A percentile compares a stretch with the other conserved stretches of the same genome.
These are phyloP conservation scores for Beauveria asiatica DNA, from an alignment of 2,329 filamentous ascomycete genomes.

Conservation along the genomic window DNA sequence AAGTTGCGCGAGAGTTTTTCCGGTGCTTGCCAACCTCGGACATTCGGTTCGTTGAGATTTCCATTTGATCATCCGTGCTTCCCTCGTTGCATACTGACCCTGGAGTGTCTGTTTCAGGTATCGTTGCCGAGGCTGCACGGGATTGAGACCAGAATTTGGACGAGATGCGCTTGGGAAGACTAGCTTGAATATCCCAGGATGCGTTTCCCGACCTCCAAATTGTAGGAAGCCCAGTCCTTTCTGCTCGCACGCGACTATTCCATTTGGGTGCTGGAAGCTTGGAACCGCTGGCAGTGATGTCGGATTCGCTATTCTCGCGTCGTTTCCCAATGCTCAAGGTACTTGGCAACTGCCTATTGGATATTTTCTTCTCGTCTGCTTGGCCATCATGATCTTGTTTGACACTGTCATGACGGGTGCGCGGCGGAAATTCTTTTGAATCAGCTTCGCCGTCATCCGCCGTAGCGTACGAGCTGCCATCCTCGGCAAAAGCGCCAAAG, in stretches of 20 bases:
- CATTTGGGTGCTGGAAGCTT: neutral
- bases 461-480: conserved; percentile 19
- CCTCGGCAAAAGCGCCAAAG: conserved; percentile 17
- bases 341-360: neutral
- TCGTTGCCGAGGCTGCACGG: neutral
- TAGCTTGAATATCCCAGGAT: neutral
- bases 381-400: neutral
- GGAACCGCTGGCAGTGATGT: neutral
- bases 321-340: neutral
- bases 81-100: neutral
- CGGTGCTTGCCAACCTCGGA: too few relatives aligned
- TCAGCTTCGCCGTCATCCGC: conserved; percentile 15
- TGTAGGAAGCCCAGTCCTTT: neutral
- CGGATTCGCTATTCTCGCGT: neutral
- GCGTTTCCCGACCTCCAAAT: neutral
- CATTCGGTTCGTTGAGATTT: too few relatives aligned
- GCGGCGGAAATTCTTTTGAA: neutral
- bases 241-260: neutral
- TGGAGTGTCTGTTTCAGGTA: neutral
- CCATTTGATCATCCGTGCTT: neutral
- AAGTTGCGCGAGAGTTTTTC: neutral
- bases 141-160: neutral
- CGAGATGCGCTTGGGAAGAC: neutral
- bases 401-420: neutral
- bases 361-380: neutral